Base-by-base conservation (phyloP, 163 green algal species). In the Scenedesmus sp. region DNA sequence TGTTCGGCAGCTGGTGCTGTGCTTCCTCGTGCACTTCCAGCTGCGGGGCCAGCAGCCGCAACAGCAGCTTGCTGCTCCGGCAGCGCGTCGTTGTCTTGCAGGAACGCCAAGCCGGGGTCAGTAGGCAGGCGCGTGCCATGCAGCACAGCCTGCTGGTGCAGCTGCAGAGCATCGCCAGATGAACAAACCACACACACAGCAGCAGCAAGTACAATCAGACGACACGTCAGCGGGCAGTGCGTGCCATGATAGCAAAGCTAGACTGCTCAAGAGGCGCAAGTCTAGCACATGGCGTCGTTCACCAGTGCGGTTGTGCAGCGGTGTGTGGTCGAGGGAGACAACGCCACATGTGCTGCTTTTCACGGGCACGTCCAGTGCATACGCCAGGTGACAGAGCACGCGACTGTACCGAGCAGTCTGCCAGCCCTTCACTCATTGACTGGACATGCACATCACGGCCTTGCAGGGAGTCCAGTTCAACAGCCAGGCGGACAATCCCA, bases 131-230 rank as follows among this genome's bases (percentile, higher is more conserved):
- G 76, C 37, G 16, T 46, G 43, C 85, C 85, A n/a, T 40, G 33
- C 44, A 84, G 26, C 46, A 90, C 85, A 26, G 42, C 42, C 40
- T 83, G 43, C 70, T 90, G 85, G 76, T 84, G 76, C 85, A 90
- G 46, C 85, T 90, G 85, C 85, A 72, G 70, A 16, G n/a, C n/a
- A n/a, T n/a, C n/a, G n/a, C n/a, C n/a, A n/a, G n/a, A n/a, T n/a
- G n/a, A 46, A 3, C 9, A 51, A 37, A 51, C 72, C 15, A 35
- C 1, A 30, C 73, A 83, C 73, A 26, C 15, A 83, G 18, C 73
- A 33, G 13, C 9, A 61, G 51, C 10, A 61, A 22, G 1, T 1
- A 12, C 20, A 22, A 22, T 61, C 7, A 22, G 13, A 61, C 51
- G 13, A 61, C 13, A 6, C 24, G 20, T 15, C 51, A 61, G 13